phyloP scores from a whole-genome alignment of 768 basidiomycete species.

The Termitomyces sp. region DNA sequence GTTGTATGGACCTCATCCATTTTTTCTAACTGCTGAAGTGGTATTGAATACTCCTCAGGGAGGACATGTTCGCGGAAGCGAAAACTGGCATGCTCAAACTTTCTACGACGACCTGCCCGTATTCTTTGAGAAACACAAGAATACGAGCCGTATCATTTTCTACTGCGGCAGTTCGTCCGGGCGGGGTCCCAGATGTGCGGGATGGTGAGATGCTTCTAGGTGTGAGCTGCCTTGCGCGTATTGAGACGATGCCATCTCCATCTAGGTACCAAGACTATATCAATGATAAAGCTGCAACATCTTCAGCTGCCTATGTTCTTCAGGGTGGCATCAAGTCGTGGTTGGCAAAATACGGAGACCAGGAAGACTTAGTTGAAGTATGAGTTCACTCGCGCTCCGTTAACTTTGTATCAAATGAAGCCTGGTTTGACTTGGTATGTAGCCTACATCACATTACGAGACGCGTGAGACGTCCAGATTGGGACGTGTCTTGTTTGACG shows the following conservation, averaged over 20 bases:
- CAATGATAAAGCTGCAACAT: conserved; percentile 21
- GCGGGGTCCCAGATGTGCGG: conserved; percentile 50
- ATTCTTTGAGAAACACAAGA: conserved; percentile 38
- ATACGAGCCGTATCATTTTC: conserved; percentile 43
- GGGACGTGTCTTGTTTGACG: neutral
- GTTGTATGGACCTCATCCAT: conserved; percentile 26
- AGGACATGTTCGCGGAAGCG: conserved; percentile 49
- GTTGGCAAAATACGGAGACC: conserved; percentile 28
- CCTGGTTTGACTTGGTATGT: too few relatives aligned
- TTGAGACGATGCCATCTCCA: neutral
- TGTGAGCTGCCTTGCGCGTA: neutral
- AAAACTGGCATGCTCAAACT: conserved; percentile 45
- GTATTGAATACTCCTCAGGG: conserved; percentile 29
- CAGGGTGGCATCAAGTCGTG: conserved; percentile 42
- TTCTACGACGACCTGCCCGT: conserved; percentile 41
- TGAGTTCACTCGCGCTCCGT: neutral
- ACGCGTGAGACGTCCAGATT: neutral
- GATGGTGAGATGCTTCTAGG: conserved; percentile 37
- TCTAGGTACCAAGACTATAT: conserved; percentile 50
- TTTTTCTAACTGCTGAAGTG: neutral
- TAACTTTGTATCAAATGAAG: neutral
- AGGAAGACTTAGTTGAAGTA: conserved; percentile 26
- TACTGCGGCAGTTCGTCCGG: conserved; percentile 52
- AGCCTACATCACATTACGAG: too few relatives aligned
- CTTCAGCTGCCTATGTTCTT: conserved; percentile 37